phyloP scores from a whole-genome alignment of 2,329 filamentous ascomycete species.

The Calonectria pseudoreteaudii region DNA sequence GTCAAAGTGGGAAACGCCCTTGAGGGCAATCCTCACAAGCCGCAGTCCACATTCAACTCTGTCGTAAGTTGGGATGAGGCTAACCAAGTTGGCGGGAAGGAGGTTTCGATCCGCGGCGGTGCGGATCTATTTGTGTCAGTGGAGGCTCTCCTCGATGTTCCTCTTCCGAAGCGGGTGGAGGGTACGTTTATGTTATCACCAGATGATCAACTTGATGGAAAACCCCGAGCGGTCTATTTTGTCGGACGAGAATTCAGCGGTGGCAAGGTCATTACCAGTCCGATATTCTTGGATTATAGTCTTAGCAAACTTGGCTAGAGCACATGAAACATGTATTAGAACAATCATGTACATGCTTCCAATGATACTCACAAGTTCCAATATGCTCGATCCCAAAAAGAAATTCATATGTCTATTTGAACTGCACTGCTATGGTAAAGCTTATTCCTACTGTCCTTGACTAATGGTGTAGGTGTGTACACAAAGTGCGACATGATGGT shows the following conservation, averaged over 20 bases:
- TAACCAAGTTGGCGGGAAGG: slow-evolving; percentile 27
- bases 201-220: background rate
- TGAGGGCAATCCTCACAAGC: slow-evolving; percentile 43
- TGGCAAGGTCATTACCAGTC: slow-evolving; percentile 13
- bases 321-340: too few species aligned
- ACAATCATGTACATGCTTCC: too few species aligned
- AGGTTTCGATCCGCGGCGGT: slow-evolving; percentile 35
- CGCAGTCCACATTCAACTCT: slow-evolving; percentile 39
- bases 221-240: slow-evolving; percentile 10
- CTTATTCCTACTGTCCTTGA: too few species aligned
- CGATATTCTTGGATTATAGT: background rate
- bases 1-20: slow-evolving; percentile 46
- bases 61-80: slow-evolving; percentile 26
- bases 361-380: too few species aligned
- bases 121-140: slow-evolving; percentile 41
- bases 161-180: slow-evolving; percentile 36
- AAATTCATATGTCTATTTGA: too few species aligned
- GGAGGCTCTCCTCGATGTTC: slow-evolving; percentile 33
- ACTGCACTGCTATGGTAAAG: too few species aligned
- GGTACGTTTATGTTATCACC: slow-evolving; percentile 24
- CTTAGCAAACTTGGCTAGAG: too few species aligned
- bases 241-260: slow-evolving; percentile 4
- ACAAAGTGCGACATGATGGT: too few species aligned
- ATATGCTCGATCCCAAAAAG: too few species aligned
- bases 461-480: too few species aligned